Evolutionary conservation across 108 stramenopile genomes (phyloP).

Genomic region (Cafeteria roenbergensis): DNA sequence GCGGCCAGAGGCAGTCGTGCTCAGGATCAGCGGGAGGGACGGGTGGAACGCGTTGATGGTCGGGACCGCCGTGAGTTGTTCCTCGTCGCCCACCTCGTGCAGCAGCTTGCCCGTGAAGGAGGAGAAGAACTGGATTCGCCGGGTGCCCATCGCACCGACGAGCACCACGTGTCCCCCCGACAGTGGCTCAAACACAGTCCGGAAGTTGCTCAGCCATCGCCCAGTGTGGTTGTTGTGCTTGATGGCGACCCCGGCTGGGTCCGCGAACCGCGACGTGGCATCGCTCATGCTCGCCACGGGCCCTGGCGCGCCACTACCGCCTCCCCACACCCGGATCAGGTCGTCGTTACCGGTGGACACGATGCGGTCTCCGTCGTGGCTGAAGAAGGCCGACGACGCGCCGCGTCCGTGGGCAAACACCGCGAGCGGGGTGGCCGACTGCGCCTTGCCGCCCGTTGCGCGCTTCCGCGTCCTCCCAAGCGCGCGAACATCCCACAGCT

Average conservation of each 20-base stretch:
- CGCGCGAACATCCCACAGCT: too few relatives aligned
- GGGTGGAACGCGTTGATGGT: conserved; percentile 6
- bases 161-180: not conserved
- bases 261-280: not conserved
- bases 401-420: not conserved
- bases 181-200: not conserved
- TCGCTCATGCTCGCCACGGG: not conserved
- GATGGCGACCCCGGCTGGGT: conserved; percentile 1
- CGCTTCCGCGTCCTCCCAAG: too few relatives aligned
- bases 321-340: not conserved
- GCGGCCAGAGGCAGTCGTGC: not conserved
- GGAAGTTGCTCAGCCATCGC: conserved; percentile 10
- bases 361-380: not conserved
- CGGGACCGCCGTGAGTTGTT: conserved; percentile 1
- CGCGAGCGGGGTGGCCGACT: not conserved
- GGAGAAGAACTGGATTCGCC: not conserved
- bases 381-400: not conserved
- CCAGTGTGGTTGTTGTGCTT: conserved; percentile 13
- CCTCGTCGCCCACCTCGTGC: not conserved
- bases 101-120: not conserved
- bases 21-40: not conserved
- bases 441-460: too few relatives aligned
- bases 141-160: not conserved
- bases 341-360: not conserved
- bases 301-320: not conserved